These are phyloP conservation scores for Geum urbanum DNA, from an alignment of 306 rosid genomes.

Conservation along the genomic window DNA sequence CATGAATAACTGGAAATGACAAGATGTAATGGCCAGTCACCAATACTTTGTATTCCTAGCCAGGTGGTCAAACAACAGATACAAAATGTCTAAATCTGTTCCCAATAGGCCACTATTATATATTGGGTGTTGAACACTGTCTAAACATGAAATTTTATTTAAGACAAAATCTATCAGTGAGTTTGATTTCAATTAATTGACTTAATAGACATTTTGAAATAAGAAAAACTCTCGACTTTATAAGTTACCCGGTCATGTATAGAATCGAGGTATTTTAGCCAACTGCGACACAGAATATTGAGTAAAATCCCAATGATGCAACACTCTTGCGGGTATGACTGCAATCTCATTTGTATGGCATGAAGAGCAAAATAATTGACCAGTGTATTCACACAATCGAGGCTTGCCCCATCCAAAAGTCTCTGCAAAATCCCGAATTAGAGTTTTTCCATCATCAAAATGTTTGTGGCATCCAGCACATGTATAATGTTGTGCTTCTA, in stretches of 20 bases:
- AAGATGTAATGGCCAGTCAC: not conserved
- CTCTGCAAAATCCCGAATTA: slow-evolving; percentile 74
- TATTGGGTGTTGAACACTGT: slow-evolving; percentile 6
- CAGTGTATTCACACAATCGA: slow-evolving; percentile 86
- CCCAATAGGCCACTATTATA: not conserved
- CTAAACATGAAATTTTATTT: not conserved
- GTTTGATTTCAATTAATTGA: not conserved
- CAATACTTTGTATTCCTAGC: not conserved
- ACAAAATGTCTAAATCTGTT: not conserved
- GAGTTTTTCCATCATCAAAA: slow-evolving; percentile 74
- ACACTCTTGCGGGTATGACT: slow-evolving; percentile 91
- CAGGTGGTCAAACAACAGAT: not conserved
- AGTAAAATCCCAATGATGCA: slow-evolving; percentile 91
- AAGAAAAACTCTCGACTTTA: slow-evolving; percentile 18
- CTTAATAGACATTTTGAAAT: not conserved
- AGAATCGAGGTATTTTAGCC: slow-evolving; percentile 87
- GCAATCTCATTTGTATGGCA: slow-evolving; percentile 93
- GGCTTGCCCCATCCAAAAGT: slow-evolving; percentile 97
- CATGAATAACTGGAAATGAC: slow-evolving; percentile 1
- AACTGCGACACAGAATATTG: slow-evolving; percentile 76
- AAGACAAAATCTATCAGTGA: not conserved
- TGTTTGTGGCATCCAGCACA: slow-evolving; percentile 96
- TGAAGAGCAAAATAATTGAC: slow-evolving; percentile 84
- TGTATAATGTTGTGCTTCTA: slow-evolving; percentile 79
- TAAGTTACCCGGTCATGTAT: slow-evolving; percentile 83